Evolutionary conservation across 1,139 yeast genomes (phyloP).

Genomic region (Petasospora fabianii): DNA sequence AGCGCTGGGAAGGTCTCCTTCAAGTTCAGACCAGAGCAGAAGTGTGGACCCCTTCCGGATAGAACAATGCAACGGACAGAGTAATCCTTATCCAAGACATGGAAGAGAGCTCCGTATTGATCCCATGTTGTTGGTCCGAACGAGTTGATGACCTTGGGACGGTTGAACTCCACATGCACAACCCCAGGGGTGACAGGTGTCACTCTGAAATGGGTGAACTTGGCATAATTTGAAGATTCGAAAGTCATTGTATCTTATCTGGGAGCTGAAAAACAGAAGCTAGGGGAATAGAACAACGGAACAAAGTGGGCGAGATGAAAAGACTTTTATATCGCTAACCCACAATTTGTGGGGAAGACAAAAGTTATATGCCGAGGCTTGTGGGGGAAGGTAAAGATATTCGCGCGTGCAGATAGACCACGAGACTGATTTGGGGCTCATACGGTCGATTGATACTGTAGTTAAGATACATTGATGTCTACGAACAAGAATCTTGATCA

Average conservation of each 20-base stretch:
- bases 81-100: constrained; percentile 40
- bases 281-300: too few relatives aligned
- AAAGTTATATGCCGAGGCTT: too few relatives aligned
- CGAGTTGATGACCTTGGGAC: constrained; percentile 61
- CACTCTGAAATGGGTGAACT: constrained; percentile 28
- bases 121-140: constrained; percentile 52
- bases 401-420: too few relatives aligned
- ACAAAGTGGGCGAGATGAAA: too few relatives aligned
- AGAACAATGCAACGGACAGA: constrained; percentile 50
- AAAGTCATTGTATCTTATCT: constrained; percentile 36
- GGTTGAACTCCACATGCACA: constrained; percentile 58
- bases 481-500: too few relatives aligned
- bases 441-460: too few relatives aligned
- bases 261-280: constrained; percentile 81
- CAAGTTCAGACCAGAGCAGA: constrained; percentile 67
- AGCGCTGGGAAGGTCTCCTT: constrained; percentile 8
- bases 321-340: too few relatives aligned
- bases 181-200: constrained; percentile 46
- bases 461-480: too few relatives aligned
- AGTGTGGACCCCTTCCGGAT: constrained; percentile 53
- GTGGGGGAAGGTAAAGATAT: too few relatives aligned
- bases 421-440: too few relatives aligned
- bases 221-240: neutral
- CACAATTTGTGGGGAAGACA: too few relatives aligned
- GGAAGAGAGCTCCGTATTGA: constrained; percentile 50